These are phyloP conservation scores for Hypomontagnella submonticulosa DNA, from an alignment of 495 filamentous ascomycete species.

Conservation along the genomic window DNA sequence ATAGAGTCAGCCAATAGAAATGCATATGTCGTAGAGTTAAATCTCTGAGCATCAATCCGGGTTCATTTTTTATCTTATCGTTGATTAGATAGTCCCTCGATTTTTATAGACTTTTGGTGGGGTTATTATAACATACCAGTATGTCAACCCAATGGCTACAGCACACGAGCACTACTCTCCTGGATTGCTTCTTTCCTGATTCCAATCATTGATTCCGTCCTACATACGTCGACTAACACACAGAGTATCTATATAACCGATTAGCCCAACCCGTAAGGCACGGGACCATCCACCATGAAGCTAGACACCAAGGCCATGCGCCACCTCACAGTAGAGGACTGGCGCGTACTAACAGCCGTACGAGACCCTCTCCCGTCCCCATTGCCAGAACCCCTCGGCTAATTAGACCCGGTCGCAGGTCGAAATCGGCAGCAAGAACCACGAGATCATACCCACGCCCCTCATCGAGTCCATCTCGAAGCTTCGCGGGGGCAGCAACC, in stretches of 20 bases:
- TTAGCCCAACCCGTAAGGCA: background rate
- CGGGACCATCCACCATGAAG: conserved; percentile 72
- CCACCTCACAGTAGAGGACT: conserved; percentile 92
- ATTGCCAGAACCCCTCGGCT: conserved; percentile 1
- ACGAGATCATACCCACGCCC: conserved; percentile 93
- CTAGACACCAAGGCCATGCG: conserved; percentile 91
- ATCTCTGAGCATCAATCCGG: conserved; percentile 5
- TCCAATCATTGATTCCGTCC: too few relatives aligned
- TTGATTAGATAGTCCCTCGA: conserved; percentile 31
- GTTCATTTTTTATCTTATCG: conserved; percentile 35
- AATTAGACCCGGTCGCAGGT: conserved; percentile 63
- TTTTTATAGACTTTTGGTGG: conserved; percentile 49
- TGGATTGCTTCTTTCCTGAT: too few relatives aligned
- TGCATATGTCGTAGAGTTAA: too few relatives aligned
- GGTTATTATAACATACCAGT: conserved; percentile 18
- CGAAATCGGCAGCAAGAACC: conserved; percentile 93
- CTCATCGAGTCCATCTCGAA: conserved; percentile 86
- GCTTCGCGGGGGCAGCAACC: conserved; percentile 77
- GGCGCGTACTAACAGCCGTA: conserved; percentile 93
- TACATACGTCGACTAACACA: background rate
- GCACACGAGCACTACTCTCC: too few relatives aligned
- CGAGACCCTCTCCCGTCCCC: conserved; percentile 49
- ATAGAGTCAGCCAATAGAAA: conserved; percentile 3
- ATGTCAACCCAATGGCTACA: too few relatives aligned
- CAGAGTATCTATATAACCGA: too few relatives aligned